These are phyloP conservation scores for Adansonia digitata DNA, from an alignment of 345 rosid species.

Conservation along the genomic window DNA sequence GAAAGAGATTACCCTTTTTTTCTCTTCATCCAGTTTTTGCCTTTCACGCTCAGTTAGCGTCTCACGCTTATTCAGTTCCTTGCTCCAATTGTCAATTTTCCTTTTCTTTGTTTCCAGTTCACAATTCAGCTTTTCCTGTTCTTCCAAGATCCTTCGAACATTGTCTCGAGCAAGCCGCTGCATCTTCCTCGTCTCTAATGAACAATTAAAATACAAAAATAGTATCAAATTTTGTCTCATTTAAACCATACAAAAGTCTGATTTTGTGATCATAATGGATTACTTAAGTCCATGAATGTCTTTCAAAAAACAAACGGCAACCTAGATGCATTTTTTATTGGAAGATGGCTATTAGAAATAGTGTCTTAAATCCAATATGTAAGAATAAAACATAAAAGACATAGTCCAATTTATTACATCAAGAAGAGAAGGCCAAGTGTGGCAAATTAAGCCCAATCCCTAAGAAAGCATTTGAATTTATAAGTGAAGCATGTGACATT, in stretches of 20 bases:
- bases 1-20: constrained; percentile 45
- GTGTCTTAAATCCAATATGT: not conserved
- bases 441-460: not conserved
- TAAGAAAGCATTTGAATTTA: not conserved
- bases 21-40: constrained; percentile 85
- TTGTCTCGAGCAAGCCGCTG: constrained; percentile 56
- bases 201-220: constrained; percentile 16
- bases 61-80: constrained; percentile 69
- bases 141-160: constrained; percentile 57
- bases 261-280: not conserved
- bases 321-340: not conserved
- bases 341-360: not conserved
- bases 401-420: not conserved
- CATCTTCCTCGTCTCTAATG: constrained; percentile 76
- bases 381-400: not conserved
- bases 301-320: not conserved
- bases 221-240: not conserved
- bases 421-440: not conserved
- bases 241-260: not conserved
- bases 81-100: constrained; percentile 52
- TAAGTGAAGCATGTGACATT: not conserved
- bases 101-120: constrained; percentile 61
- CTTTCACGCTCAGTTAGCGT: constrained; percentile 75
- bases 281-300: not conserved
- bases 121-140: constrained; percentile 55